These are phyloP conservation scores for Magnolia changhungtana DNA, from an alignment of 164 flowering plant species.

Conservation along the genomic window DNA sequence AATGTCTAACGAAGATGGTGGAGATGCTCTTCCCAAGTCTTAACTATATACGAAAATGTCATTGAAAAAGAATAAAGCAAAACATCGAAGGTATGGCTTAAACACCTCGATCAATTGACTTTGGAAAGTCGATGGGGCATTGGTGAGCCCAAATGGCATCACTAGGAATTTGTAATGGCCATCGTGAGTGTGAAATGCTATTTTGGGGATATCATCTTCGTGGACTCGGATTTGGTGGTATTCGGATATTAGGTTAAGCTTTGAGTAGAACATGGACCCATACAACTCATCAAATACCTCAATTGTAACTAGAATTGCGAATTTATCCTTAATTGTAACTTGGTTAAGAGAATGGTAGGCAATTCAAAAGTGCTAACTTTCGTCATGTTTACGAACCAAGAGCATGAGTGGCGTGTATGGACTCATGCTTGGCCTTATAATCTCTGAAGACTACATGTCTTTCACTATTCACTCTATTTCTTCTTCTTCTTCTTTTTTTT, in stretches of 20 bases:
- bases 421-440: too few relatives aligned
- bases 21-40: background rate
- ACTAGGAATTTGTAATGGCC: background rate
- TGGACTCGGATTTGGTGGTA: background rate
- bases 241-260: background rate
- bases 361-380: too few relatives aligned
- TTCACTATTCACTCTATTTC: too few relatives aligned
- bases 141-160: background rate
- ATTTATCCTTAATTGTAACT: background rate
- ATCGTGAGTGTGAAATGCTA: background rate
- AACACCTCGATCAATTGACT: background rate
- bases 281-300: background rate
- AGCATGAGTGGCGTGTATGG: too few relatives aligned
- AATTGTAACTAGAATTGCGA: background rate
- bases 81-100: background rate
- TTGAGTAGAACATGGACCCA: background rate
- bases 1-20: background rate
- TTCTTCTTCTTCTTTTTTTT: too few relatives aligned
- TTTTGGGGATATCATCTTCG: background rate
- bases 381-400: too few relatives aligned
- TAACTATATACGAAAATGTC: background rate
- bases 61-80: background rate
- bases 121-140: background rate
- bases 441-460: too few relatives aligned
- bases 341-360: too few relatives aligned